Base-by-base conservation (phyloP, 257 asterid genomes). In the Perilla frutescens region DNA sequence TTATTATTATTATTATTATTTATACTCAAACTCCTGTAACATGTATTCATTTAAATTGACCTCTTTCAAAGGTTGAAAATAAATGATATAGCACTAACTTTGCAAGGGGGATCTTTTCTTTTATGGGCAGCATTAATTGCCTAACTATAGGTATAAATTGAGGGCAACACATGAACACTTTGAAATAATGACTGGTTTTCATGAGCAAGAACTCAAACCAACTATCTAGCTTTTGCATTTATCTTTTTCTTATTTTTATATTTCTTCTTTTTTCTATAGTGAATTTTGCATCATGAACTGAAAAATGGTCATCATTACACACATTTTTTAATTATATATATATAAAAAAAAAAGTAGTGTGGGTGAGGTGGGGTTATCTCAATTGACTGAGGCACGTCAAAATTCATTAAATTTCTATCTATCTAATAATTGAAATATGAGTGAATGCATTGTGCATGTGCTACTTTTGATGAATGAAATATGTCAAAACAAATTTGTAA, bases 351-450 rank as follows among this genome's bases (percentile, higher is more conserved):
- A 45, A 45, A 10, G 51, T 62, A 11, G 56, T 32, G 51, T 67
- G 51, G 73, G 63, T 49, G 70, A 50, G 62, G 63, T 61, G 80
- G 74, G 80, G 70, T 68, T 65, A 20, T 59, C 47, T 50, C 44
- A 36, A 63, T 72, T 49, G 37, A 20, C 26, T 20, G 0, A 20
- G 26, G 50, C 34, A 66, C 56, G 32, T 53, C 31, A 15, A 53
- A 57, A 9, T 12, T 47, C 47, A 57, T 53, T 66, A 40, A 40
- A 58, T 75, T 66, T 61, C 13, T 34, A 20, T 75, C 74, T 53
- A 55, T 58, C 60, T 51, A 55, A 39, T 51, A 62, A 43, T 40
- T 72, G 71, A 53, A 26, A 29, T 45, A 62, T 58, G n/a, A 43
- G 45, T 41, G 6, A 3, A 1, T 41, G 45, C 45, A 41, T 41